A percentile compares a stretch with the other conserved stretches of the same genome.
These are phyloP conservation scores for Cydonia oblonga DNA, from an alignment of 331 rosid species.

Conservation along the genomic window DNA sequence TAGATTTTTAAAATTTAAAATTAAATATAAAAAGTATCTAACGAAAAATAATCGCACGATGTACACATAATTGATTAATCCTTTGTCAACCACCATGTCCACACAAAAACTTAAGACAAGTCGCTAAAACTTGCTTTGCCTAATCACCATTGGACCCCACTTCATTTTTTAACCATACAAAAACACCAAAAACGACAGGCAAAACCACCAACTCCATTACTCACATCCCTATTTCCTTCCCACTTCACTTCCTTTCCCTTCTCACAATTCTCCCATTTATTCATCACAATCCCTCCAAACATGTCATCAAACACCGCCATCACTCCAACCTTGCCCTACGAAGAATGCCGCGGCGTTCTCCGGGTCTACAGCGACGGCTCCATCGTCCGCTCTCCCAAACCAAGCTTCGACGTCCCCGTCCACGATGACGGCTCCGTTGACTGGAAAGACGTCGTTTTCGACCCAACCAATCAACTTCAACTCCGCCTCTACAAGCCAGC, in stretches of 20 bases:
- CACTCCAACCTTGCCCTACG: constrained; percentile 2
- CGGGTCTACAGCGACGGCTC: constrained; percentile 75
- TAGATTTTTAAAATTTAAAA: no score
- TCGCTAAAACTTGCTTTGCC: background rate
- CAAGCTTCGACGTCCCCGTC: constrained; percentile 44
- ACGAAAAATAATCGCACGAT: no score
- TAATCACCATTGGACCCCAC: background rate
- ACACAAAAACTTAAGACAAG: background rate
- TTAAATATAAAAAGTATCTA: no score
- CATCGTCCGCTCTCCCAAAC: constrained; percentile 37
- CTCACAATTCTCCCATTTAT: background rate
- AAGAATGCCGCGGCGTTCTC: constrained; percentile 75
- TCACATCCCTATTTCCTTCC: background rate
- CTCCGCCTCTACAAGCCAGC: constrained; percentile 78
- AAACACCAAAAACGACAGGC: background rate
- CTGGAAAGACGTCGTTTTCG: constrained; percentile 69
- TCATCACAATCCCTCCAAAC: background rate
- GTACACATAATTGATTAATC: no score
- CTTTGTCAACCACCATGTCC: no score
- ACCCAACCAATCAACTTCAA: constrained; percentile 32
- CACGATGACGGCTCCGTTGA: constrained; percentile 45
- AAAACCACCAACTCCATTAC: background rate
- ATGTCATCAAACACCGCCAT: constrained; percentile 22
- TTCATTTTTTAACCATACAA: background rate
- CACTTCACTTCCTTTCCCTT: background rate